Evolutionary conservation across 2,329 filamentous ascomycete genomes (phyloP), one percentile per base, ranked within the genome.

Genomic region (Nothophaeocryptopus gaeumannii): DNA sequence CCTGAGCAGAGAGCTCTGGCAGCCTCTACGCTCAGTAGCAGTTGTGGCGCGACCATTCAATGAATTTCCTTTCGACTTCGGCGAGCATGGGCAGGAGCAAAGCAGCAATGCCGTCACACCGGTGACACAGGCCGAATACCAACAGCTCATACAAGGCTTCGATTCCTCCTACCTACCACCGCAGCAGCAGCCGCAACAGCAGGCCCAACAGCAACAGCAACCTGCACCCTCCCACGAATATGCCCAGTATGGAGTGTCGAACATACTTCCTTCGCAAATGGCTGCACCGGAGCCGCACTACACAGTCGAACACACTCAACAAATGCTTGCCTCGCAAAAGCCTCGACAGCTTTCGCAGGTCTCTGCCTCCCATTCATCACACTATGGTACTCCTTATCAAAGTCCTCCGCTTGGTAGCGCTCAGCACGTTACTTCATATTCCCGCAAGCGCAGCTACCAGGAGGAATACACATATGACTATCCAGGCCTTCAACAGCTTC

Each of bases 11-110:
- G 70, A 69, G 71, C 72, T 74, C 72, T 73, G 72, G 73, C 72
- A 74, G 72, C 71, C 71, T 73, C 69, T 67, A 74, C 73, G 71
- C 71, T 70, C 69, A 71, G 66, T 73, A 65, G 73, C 73, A 73
- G 74, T 67, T 66, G 72, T 76, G 72, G 73, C 73, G 71, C 71
- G 64, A 60, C 63, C 72, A 51, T 68, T 72, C 67, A 68, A 72
- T 68, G 71, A 72, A 63, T 71, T 68, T 61, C 68, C 67, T 66
- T 72, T 74, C 69, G 70, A 73, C 67, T 74, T 74, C 69, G 62
- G 57, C 58, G 50, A 40, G 39, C 52, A 55, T 52, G 70, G 67
- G 62, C 67, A 72, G 62, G 62, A 70, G 63, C 69, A 68, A 64
- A 52, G 49, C 44, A 45, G 49, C 47, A 57, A 52, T 36, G 51